Conservation (phyloP, 202 grass and related monocot species). For the Zizania palustris region DNA sequence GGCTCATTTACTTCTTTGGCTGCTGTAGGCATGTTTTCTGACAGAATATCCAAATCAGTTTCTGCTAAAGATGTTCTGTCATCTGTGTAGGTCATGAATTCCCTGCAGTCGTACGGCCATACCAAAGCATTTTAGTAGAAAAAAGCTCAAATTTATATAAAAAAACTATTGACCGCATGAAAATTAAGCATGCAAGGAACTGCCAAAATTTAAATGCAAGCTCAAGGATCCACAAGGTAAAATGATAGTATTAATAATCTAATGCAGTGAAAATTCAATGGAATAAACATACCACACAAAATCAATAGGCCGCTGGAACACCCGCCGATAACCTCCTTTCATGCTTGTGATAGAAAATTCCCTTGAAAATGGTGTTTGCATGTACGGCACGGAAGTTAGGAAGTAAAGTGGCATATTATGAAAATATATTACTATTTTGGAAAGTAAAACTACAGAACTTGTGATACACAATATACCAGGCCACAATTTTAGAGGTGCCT, state of each 20-base stretch:
- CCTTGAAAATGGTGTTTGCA: conserved; percentile 54
- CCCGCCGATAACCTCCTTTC: conserved; percentile 89
- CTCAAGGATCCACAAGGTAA: conserved; percentile 15
- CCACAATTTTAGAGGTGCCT: neutral
- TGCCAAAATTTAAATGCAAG: conserved; percentile 25
- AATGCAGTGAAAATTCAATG: conserved; percentile 15
- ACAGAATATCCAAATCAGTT: conserved; percentile 80
- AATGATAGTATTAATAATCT: neutral
- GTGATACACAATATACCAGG: neutral
- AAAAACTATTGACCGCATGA: neutral
- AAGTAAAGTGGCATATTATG: conserved; percentile 10
- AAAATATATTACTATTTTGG: neutral
- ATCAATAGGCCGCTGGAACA: conserved; percentile 83
- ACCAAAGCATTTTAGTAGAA: conserved; percentile 32
- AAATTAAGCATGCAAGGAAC: conserved; percentile 7
- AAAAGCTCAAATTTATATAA: neutral
- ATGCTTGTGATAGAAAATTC: conserved; percentile 93
- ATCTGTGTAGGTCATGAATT: conserved; percentile 75
- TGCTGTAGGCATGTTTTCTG: conserved; percentile 48
- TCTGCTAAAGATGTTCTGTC: conserved; percentile 66
- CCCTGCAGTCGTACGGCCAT: conserved; percentile 68
- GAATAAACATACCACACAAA: conserved; percentile 69
- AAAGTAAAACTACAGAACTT: neutral
- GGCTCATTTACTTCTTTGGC: conserved; percentile 50
- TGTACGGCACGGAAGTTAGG: conserved; percentile 27